Conservation (phyloP, 371 early-diverging fungal genomes). For the Conidiobolus incongruus region DNA sequence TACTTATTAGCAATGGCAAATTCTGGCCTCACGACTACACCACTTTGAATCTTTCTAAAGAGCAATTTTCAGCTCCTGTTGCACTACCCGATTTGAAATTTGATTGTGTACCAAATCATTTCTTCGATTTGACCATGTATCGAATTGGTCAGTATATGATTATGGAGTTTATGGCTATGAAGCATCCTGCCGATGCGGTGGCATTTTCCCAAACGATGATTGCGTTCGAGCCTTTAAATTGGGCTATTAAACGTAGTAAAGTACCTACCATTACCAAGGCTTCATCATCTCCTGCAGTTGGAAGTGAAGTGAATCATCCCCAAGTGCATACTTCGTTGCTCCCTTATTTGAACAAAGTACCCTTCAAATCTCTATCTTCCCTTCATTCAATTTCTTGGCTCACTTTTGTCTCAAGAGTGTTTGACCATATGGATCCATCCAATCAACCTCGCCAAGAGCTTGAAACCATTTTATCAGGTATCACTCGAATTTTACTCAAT, state of each 20-base stretch:
- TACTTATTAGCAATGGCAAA: constrained; percentile 24
- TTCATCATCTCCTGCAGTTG: not conserved
- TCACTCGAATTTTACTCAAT: constrained; percentile 24
- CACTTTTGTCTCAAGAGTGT: constrained; percentile 21
- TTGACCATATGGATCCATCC: constrained; percentile 26
- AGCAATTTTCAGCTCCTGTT: not conserved
- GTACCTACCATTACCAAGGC: not conserved
- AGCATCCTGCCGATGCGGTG: not conserved
- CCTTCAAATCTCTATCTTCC: constrained; percentile 11
- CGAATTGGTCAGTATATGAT: constrained; percentile 2
- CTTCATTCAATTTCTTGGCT: constrained; percentile 34
- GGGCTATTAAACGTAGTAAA: not conserved
- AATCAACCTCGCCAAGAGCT: constrained; percentile 28
- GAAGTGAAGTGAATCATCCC: not conserved
- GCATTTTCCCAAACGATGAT: not conserved
- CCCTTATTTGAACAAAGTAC: too few relatives aligned
- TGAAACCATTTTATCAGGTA: constrained; percentile 25
- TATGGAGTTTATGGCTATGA: not conserved
- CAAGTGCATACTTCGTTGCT: not conserved
- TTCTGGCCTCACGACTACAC: constrained; percentile 19
- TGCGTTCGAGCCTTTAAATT: not conserved
- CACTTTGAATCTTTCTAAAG: too few relatives aligned
- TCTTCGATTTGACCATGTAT: not conserved
- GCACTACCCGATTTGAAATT: not conserved
- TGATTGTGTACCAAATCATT: constrained; percentile 6